Evolutionary conservation across 768 basidiomycete genomes (phyloP).

Genomic region (Rhodotorula paludigena): DNA sequence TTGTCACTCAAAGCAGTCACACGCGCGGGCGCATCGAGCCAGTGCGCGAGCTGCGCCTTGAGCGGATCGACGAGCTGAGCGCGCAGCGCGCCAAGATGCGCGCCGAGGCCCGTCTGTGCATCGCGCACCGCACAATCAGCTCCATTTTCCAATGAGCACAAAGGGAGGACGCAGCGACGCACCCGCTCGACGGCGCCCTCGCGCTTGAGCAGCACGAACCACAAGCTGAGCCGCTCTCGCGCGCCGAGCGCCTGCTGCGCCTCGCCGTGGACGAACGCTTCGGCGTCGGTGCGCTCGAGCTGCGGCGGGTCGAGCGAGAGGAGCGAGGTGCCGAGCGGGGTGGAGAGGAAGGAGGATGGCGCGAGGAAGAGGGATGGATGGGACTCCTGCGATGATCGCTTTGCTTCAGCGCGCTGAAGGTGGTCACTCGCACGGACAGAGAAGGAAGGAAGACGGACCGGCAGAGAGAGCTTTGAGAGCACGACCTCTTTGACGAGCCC

Average conservation of each 20-base stretch:
- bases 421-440: neutral
- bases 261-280: constrained; percentile 1
- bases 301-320: neutral
- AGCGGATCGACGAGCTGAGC: neutral
- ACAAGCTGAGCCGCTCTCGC: neutral
- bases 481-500: constrained; percentile 8
- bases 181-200: neutral
- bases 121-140: neutral
- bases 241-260: no score
- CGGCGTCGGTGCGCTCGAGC: neutral
- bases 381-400: no score
- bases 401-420: no score
- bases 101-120: neutral
- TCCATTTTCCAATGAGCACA: neutral
- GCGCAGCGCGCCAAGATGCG: neutral
- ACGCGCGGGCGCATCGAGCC: neutral
- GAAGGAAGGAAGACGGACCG: neutral
- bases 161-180: neutral
- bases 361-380: neutral
- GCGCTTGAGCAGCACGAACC: neutral
- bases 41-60: neutral
- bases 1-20: no score
- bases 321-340: neutral
- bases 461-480: neutral
- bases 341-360: neutral